Conservation (phyloP, 305 asterid genomes). For the Solanum aculeatissimum region DNA sequence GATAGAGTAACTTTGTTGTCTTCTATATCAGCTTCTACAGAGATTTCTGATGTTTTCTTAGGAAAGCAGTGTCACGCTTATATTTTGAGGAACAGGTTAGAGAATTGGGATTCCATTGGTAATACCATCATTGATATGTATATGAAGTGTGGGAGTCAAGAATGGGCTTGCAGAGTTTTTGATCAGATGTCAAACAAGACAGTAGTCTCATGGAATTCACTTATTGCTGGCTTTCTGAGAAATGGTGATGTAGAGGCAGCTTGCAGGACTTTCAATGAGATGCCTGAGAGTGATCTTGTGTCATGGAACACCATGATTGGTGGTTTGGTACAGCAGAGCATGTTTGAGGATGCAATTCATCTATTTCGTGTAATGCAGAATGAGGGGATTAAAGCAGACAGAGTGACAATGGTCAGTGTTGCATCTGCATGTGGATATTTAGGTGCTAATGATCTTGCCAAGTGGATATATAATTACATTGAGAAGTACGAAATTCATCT, state of each 20-base stretch:
- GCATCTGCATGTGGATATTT: conserved; percentile 52
- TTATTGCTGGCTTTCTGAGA: conserved; percentile 39
- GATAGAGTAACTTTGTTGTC: conserved; percentile 46
- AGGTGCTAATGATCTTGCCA: conserved; percentile 40
- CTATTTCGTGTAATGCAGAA: conserved; percentile 37
- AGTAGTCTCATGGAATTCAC: conserved; percentile 39
- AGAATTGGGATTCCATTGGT: conserved; percentile 25
- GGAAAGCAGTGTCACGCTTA: conserved; percentile 48
- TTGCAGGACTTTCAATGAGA: conserved; percentile 14
- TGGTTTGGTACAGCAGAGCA: conserved; percentile 30
- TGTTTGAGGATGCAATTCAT: conserved; percentile 28
- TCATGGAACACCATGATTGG: conserved; percentile 51
- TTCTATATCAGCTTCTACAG: conserved; percentile 32
- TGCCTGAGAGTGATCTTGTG: conserved; percentile 37
- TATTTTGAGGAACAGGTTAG: conserved; percentile 32
- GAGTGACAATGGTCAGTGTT: conserved; percentile 42
- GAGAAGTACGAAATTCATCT: conserved; percentile 10
- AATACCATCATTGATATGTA: conserved; percentile 54
- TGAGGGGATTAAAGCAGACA: conserved; percentile 26
- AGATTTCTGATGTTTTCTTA: conserved; percentile 14
- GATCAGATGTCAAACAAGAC: conserved; percentile 35
- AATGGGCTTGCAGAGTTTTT: conserved; percentile 28
- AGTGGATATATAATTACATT: conserved; percentile 35
- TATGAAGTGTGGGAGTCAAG: conserved; percentile 26
- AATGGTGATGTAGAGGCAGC: conserved; percentile 34